Evolutionary conservation across 768 basidiomycete species (phyloP).

Genomic region (Pulveroboletus sp.): DNA sequence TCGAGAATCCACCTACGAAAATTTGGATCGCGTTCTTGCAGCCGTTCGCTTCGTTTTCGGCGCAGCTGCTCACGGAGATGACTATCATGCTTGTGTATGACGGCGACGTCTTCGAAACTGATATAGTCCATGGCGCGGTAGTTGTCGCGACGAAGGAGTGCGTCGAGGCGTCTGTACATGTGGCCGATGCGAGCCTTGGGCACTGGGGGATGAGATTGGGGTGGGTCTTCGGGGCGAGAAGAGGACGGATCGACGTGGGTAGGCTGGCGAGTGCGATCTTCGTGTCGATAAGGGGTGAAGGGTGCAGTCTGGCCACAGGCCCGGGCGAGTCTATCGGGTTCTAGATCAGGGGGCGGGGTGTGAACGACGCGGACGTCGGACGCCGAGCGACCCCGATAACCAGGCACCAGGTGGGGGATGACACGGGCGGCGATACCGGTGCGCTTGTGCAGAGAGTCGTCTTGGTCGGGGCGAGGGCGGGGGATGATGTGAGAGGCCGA

Average conservation of each 20-base stretch:
- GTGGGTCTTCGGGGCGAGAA: neutral
- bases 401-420: conserved; percentile 7
- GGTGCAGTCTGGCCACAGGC: conserved; percentile 25
- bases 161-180: conserved; percentile 27
- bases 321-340: conserved; percentile 27
- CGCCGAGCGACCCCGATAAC: conserved; percentile 20
- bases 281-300: conserved; percentile 3
- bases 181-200: conserved; percentile 20
- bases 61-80: conserved; percentile 25
- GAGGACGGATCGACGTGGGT: neutral
- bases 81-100: conserved; percentile 15
- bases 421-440: conserved; percentile 15
- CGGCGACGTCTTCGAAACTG: conserved; percentile 20
- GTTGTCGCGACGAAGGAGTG: conserved; percentile 18
- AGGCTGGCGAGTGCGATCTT: conserved; percentile 5
- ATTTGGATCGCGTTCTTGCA: conserved; percentile 20
- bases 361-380: conserved; percentile 19
- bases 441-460: conserved; percentile 7
- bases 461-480: conserved; percentile 13
- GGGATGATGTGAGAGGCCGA: conserved; percentile 11
- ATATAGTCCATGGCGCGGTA: conserved; percentile 29
- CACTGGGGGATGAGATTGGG: conserved; percentile 4
- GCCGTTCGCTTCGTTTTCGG: conserved; percentile 14
- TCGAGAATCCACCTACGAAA: conserved; percentile 24
- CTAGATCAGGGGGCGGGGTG: conserved; percentile 27